phyloP scores from a whole-genome alignment of 2,329 filamentous ascomycete species.

The Xylariaceae sp. region DNA sequence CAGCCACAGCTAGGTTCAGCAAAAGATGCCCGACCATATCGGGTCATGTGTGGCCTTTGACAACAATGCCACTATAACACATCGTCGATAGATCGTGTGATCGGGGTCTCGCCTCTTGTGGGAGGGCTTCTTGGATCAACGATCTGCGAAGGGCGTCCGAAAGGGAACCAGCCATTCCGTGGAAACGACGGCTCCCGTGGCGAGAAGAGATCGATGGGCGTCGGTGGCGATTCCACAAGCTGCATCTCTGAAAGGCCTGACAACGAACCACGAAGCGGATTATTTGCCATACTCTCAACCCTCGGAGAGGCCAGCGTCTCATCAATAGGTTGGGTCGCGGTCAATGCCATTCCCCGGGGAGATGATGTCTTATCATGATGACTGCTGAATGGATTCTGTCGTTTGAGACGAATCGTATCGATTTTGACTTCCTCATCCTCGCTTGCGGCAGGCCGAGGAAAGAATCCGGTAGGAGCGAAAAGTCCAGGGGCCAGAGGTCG shows the following conservation, averaged over 20 bases:
- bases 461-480: conserved; percentile 39
- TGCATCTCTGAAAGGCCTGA: conserved; percentile 44
- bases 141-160: conserved; percentile 46
- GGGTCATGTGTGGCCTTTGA: background rate
- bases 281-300: conserved; percentile 65
- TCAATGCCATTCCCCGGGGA: conserved; percentile 35
- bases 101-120: conserved; percentile 67
- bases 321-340: conserved; percentile 38
- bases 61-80: conserved; percentile 50
- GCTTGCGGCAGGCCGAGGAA: conserved; percentile 35
- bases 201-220: conserved; percentile 50
- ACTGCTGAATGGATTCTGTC: conserved; percentile 21
- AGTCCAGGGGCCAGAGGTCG: conserved; percentile 38
- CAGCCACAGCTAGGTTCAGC: background rate
- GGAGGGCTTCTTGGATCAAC: conserved; percentile 70
- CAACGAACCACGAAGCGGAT: conserved; percentile 52
- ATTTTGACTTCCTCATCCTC: conserved; percentile 40
- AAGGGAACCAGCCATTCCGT: conserved; percentile 47
- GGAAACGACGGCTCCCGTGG: conserved; percentile 49
- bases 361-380: conserved; percentile 17
- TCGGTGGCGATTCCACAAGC: conserved; percentile 49
- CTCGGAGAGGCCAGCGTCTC: conserved; percentile 65
- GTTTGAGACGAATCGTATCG: conserved; percentile 32
- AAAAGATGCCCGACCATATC: background rate
- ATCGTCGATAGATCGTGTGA: conserved; percentile 73